Evolutionary conservation across 768 basidiomycete genomes (phyloP).

Genomic region (Tylopilus rubrobrunneus): DNA sequence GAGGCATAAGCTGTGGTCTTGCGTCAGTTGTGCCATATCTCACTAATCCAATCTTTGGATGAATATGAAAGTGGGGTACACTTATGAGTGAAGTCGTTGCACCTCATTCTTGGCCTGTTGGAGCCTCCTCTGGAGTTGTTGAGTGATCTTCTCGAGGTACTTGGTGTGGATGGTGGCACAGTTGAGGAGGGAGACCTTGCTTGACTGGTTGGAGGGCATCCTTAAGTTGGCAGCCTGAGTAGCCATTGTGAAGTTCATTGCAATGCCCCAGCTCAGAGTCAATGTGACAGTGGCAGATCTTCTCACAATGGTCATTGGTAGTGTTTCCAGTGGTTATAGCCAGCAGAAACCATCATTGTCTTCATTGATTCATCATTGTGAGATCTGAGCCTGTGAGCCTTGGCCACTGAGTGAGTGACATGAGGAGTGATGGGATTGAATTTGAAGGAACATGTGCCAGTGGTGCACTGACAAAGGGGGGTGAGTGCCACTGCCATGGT

Average conservation of each 20-base stretch:
- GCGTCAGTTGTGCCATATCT: constrained; percentile 58
- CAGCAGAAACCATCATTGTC: constrained; percentile 72
- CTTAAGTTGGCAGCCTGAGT: constrained; percentile 85
- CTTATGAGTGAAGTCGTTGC: constrained; percentile 55
- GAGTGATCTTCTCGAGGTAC: constrained; percentile 78
- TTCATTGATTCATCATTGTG: constrained; percentile 70
- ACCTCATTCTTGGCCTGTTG: too few relatives aligned
- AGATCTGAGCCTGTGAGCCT: constrained; percentile 42
- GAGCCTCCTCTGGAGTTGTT: constrained; percentile 55
- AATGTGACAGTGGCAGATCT: constrained; percentile 87
- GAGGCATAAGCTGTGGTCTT: constrained; percentile 53
- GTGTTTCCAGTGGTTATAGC: constrained; percentile 37
- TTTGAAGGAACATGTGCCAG: constrained; percentile 71
- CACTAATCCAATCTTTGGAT: constrained; percentile 44
- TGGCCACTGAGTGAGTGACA: constrained; percentile 49
- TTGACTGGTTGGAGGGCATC: constrained; percentile 90
- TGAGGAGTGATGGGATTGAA: constrained; percentile 68
- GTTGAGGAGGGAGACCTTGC: too few relatives aligned
- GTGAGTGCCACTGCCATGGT: constrained; percentile 64
- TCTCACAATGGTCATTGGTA: constrained; percentile 78
- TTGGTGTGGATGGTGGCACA: constrained; percentile 85
- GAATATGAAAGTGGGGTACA: not conserved
- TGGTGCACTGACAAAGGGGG: constrained; percentile 45
- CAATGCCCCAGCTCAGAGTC: constrained; percentile 90
- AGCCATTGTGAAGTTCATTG: constrained; percentile 90